phyloP scores from a whole-genome alignment of 2,329 filamentous ascomycete genomes.

The Cercospora canescens region DNA sequence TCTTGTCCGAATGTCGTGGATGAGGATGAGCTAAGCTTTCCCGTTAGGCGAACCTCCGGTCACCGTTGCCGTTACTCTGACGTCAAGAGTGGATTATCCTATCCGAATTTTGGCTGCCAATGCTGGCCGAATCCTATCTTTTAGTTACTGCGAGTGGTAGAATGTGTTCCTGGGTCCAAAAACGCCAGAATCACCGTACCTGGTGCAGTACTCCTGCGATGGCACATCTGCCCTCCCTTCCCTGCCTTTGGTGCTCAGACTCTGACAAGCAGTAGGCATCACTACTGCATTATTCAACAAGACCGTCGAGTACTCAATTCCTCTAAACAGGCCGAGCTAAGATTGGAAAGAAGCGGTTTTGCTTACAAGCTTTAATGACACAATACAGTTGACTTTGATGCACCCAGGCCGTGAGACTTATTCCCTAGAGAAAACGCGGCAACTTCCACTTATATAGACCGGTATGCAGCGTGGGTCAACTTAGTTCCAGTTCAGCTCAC shows the following conservation, averaged over 20 bases:
- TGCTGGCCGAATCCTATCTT: background rate
- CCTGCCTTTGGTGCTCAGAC: background rate
- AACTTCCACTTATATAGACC: too few relatives aligned
- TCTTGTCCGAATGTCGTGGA: background rate
- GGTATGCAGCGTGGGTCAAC: too few relatives aligned
- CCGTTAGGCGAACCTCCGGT: background rate
- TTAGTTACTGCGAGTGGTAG: background rate
- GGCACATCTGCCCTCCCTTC: background rate
- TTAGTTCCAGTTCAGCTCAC: too few relatives aligned
- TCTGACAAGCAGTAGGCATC: too few relatives aligned
- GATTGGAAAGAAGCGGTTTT: too few relatives aligned
- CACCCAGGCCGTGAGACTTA: too few relatives aligned
- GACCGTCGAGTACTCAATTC: too few relatives aligned
- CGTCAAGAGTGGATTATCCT: background rate
- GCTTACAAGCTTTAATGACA: too few relatives aligned
- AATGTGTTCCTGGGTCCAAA: background rate
- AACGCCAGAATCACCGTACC: background rate
- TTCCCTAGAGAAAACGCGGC: too few relatives aligned
- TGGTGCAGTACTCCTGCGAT: slow-evolving; percentile 7
- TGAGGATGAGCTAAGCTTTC: background rate
- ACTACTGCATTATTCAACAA: too few relatives aligned
- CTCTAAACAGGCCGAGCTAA: too few relatives aligned
- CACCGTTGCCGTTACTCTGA: background rate
- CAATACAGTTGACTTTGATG: too few relatives aligned
- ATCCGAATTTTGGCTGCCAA: background rate